A percentile compares a stretch with the other conserved stretches of the same genome.
phyloP scores from a whole-genome alignment of 2,329 filamentous ascomycete species.

The Ascochyta lentis region DNA sequence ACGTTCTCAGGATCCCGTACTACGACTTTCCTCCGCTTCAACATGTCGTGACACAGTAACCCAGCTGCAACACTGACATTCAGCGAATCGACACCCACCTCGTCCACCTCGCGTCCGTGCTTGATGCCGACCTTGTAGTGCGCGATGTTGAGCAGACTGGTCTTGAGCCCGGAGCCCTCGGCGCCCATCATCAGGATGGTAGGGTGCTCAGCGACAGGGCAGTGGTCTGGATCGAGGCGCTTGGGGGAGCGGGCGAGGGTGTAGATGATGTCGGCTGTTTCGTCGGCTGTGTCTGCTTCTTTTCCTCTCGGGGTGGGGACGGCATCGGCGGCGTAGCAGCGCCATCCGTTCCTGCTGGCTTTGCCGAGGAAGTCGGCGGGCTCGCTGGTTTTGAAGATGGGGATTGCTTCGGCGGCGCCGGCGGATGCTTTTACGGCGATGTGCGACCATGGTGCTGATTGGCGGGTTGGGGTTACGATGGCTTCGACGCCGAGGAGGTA shows the following conservation, averaged over 20 bases:
- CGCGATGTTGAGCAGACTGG: slow-evolving; percentile 59
- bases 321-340: slow-evolving; percentile 74
- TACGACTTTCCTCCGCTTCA: slow-evolving; percentile 48
- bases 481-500: slow-evolving; percentile 91
- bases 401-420: slow-evolving; percentile 82
- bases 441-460: slow-evolving; percentile 73
- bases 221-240: slow-evolving; percentile 29
- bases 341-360: slow-evolving; percentile 78
- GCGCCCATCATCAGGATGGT: slow-evolving; percentile 74
- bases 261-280: slow-evolving; percentile 30
- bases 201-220: slow-evolving; percentile 57
- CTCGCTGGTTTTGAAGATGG: slow-evolving; percentile 72
- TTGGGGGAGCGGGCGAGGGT: slow-evolving; percentile 29
- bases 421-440: slow-evolving; percentile 86
- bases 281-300: slow-evolving; percentile 26
- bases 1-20: slow-evolving; percentile 12
- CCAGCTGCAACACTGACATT: slow-evolving; percentile 92
- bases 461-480: slow-evolving; percentile 75
- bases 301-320: slow-evolving; percentile 44
- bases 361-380: slow-evolving; percentile 72
- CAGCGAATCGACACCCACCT: slow-evolving; percentile 78
- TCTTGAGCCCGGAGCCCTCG: slow-evolving; percentile 40
- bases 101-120: slow-evolving; percentile 54
- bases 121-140: slow-evolving; percentile 70
- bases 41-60: slow-evolving; percentile 74